Evolutionary conservation across 257 asterid genomes (phyloP).

Genomic region (Solanum dulcamara): DNA sequence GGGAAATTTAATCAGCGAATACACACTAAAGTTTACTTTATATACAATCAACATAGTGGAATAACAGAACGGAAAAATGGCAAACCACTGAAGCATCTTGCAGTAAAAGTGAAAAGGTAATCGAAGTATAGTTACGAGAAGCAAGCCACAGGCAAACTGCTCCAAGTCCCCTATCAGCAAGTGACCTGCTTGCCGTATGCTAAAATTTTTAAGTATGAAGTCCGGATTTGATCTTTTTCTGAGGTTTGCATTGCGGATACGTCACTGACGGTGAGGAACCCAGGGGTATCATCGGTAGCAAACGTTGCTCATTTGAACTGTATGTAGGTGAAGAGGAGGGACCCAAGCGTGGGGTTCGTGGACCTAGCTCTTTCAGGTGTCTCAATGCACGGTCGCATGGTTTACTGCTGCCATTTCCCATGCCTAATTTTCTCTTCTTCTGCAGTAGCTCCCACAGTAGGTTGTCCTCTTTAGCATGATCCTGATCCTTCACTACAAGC

Average conservation of each 20-base stretch:
- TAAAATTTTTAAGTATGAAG: neutral
- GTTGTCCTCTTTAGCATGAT: constrained; percentile 40
- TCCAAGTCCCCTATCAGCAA: neutral
- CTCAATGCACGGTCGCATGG: constrained; percentile 14
- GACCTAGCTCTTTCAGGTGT: constrained; percentile 12
- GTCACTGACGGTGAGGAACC: constrained; percentile 45
- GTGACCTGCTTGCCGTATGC: neutral
- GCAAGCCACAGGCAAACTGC: neutral
- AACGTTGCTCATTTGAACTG: neutral
- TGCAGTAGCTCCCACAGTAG: constrained; percentile 48
- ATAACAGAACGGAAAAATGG: neutral
- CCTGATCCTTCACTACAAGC: constrained; percentile 14
- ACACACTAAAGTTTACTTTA: neutral
- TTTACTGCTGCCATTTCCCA: constrained; percentile 15
- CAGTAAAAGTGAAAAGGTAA: neutral
- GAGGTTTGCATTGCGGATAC: neutral
- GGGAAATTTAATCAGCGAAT: neutral
- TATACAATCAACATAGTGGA: neutral
- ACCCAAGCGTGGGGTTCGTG: constrained; percentile 15
- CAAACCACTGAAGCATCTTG: neutral
- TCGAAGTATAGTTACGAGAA: neutral
- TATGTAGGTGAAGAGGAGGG: neutral
- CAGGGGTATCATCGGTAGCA: constrained; percentile 15
- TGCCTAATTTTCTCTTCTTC: constrained; percentile 43
- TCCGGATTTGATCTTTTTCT: constrained; percentile 22